A percentile compares a stretch with the other conserved stretches of the same genome.
phyloP scores from a whole-genome alignment of 164 flowering plant species.

The Umbilicus rupestris region DNA sequence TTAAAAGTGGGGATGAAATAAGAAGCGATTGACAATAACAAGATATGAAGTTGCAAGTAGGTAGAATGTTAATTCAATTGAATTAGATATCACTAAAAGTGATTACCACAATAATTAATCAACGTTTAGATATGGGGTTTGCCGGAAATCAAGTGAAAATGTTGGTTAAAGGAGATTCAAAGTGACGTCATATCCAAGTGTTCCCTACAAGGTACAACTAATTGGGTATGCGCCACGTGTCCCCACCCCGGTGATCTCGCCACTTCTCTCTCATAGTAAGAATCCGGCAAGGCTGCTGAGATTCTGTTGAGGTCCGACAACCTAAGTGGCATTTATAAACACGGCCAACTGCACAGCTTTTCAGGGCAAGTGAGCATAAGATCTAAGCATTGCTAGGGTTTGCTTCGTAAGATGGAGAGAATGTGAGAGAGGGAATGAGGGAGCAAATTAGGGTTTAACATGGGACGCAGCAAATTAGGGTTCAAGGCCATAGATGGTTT shows the following conservation, averaged over 20 bases:
- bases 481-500: too few relatives aligned
- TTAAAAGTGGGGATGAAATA: too few relatives aligned
- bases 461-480: not conserved
- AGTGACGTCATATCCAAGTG: not conserved
- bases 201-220: not conserved
- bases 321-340: too few relatives aligned
- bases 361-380: not conserved
- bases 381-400: not conserved
- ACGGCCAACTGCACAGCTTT: not conserved
- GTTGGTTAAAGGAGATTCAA: not conserved
- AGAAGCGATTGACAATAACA: not conserved
- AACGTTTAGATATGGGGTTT: not conserved
- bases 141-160: not conserved
- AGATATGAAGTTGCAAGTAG: not conserved
- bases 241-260: constrained; percentile 5
- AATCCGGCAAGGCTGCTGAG: not conserved
- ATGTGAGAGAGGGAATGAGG: constrained; percentile 8
- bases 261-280: not conserved
- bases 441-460: too few relatives aligned
- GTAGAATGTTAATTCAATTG: too few relatives aligned
- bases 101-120: too few relatives aligned
- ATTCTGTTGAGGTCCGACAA: not conserved
- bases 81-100: not conserved
- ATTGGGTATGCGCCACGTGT: constrained; percentile 5
- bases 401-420: too few relatives aligned